These are phyloP conservation scores for Linnemannia zychae DNA, from an alignment of 192 early-diverging fungal species.

Conservation along the genomic window DNA sequence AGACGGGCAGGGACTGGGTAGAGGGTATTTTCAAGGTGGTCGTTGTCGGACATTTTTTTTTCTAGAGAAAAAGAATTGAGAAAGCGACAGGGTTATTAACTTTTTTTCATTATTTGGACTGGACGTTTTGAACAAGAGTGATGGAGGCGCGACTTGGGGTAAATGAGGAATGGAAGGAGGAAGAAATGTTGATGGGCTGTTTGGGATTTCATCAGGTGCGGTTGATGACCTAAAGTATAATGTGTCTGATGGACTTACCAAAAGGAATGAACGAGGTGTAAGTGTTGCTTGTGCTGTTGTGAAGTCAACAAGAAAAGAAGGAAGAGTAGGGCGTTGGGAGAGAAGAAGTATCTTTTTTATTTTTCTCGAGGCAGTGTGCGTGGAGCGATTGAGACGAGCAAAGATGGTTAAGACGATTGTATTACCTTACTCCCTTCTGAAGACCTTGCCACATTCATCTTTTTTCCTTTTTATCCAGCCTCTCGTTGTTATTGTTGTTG, in stretches of 20 bases:
- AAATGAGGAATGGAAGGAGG: neutral
- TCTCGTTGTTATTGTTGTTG: neutral
- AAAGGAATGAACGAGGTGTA: too few species aligned
- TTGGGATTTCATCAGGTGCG: neutral
- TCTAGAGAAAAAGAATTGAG: neutral
- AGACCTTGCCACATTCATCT: neutral
- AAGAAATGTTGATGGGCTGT: neutral
- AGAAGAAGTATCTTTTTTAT: neutral
- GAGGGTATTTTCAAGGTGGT: conserved; percentile 21
- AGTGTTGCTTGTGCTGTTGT: too few species aligned
- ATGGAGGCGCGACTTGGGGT: neutral
- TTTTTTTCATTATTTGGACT: too few species aligned
- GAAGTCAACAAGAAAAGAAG: neutral
- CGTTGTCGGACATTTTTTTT: conserved; percentile 30
- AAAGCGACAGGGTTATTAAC: neutral
- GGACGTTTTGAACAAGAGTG: neutral
- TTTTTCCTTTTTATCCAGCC: neutral
- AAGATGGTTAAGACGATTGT: conserved; percentile 5
- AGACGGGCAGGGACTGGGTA: conserved; percentile 74
- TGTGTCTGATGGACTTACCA: too few species aligned
- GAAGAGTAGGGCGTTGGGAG: neutral
- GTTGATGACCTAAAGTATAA: too few species aligned
- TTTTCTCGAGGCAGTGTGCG: too few species aligned
- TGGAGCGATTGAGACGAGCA: neutral
- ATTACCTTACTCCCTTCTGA: too few species aligned